Base-by-base conservation (phyloP, 1,284 basidiomycete genomes). In the Sanghuangporus sanghuang region DNA sequence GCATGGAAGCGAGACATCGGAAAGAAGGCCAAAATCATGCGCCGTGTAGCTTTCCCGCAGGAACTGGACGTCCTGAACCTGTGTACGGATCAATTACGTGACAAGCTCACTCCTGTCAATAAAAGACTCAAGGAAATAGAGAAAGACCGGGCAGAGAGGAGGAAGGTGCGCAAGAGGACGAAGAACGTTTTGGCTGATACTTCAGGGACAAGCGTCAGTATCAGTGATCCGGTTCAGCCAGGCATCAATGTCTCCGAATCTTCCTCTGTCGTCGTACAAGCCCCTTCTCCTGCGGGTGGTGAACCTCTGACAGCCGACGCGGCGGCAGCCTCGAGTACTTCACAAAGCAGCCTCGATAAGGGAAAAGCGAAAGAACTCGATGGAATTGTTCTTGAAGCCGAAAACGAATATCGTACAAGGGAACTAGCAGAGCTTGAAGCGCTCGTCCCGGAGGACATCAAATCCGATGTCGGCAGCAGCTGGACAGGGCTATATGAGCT, bases 1-100 rank as follows among this genome's bases (percentile, higher is more conserved):
- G 93, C 90, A 68, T 99, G 96, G 96, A 81, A 94, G 66, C 81
- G 86, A 52, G 96, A 98, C 69, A 96, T 98, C 64, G 79, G 80
- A 68, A 95, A 94, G 78, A 96, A 95, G 71, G 86, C 92, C 1
- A 96, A 96, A 77, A 95, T 96, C 72, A 93, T 96, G 93, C 87
- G 88, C 62, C 55, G 75, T 69, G 4, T 36, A 50, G 23, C 61
- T 27, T 98, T 97, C 76, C 90, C 90, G 1, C 83, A 85, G 52
- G 87, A 96, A 70, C 87, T 96, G 53, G 96, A 99, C 70, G 91
- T 89, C 0, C 76, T 92, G 32, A 94, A 96, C 54, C 80, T 98
- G 48, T 84, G 84, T 50, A 92, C 92, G 0, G 89, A 92, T 49
- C 93, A 93, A 38, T 80, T 98, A 12, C 86, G 87, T 67, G 78